A percentile compares a stretch with the other conserved stretches of the same genome.
These are phyloP conservation scores for Colletotrichum higginsianum DNA, from an alignment of 2,329 filamentous ascomycete species.

Conservation along the genomic window DNA sequence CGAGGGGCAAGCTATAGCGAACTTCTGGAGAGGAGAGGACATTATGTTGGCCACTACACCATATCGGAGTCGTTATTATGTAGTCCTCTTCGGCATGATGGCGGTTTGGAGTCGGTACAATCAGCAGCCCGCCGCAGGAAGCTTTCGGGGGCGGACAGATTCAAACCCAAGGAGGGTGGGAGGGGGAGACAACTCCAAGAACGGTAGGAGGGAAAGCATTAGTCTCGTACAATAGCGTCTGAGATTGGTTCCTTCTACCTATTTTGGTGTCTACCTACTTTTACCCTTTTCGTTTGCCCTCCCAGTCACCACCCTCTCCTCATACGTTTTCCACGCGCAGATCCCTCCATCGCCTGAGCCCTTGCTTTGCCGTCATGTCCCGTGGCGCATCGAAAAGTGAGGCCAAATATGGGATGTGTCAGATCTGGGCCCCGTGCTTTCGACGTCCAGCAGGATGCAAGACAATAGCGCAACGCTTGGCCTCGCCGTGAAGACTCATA, in stretches of 20 bases:
- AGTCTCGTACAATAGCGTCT: conserved; percentile 4
- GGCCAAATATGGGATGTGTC: conserved; percentile 4
- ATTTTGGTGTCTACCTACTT: conserved; percentile 4
- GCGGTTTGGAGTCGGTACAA: too few relatives aligned
- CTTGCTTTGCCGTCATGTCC: neutral
- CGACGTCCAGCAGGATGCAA: neutral
- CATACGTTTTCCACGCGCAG: conserved; percentile 8
- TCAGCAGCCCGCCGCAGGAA: neutral
- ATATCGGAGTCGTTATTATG: too few relatives aligned
- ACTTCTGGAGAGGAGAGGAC: too few relatives aligned
- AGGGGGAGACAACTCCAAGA: neutral
- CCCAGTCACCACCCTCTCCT: neutral
- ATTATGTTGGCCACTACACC: too few relatives aligned
- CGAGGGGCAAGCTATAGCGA: too few relatives aligned
- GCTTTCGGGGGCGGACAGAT: neutral
- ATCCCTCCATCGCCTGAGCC: neutral
- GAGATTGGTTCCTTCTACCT: conserved; percentile 4
- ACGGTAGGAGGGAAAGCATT: neutral
- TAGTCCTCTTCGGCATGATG: too few relatives aligned
- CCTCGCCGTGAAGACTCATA: conserved; percentile 14
- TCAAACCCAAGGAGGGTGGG: neutral
- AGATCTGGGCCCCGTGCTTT: conserved; percentile 2
- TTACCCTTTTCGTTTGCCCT: neutral
- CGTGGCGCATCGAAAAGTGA: neutral
- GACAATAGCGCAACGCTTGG: conserved; percentile 4